phyloP scores from a whole-genome alignment of 2,329 filamentous ascomycete genomes.

The Cladophialophora psammophila region DNA sequence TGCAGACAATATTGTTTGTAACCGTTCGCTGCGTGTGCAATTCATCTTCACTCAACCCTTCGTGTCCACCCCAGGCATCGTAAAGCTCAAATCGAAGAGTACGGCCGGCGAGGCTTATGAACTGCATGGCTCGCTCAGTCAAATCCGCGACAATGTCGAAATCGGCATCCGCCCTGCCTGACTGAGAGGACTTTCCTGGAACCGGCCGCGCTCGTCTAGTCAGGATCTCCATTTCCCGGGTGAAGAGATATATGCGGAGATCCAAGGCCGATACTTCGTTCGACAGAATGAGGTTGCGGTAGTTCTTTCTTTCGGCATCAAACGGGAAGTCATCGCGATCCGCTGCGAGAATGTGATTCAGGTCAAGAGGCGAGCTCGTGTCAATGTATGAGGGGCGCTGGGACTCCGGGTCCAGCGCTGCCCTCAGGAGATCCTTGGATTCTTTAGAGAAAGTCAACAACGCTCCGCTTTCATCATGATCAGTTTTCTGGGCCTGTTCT shows the following conservation, averaged over 20 bases:
- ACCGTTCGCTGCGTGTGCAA: constrained; percentile 43
- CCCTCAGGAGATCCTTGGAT: constrained; percentile 67
- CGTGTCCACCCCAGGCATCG: constrained; percentile 59
- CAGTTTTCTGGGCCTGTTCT: constrained; percentile 70
- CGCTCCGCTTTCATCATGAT: constrained; percentile 72
- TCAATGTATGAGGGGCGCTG: constrained; percentile 32
- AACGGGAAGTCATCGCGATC: constrained; percentile 45
- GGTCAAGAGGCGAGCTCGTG: constrained; percentile 40
- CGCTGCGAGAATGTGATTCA: constrained; percentile 32
- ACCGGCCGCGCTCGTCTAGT: constrained; percentile 26
- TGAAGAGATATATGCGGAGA: constrained; percentile 92
- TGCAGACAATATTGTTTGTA: constrained; percentile 57
- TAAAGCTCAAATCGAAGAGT: constrained; percentile 80
- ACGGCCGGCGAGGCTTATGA: constrained; percentile 80
- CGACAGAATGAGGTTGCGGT: constrained; percentile 87
- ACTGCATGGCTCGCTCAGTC: constrained; percentile 80
- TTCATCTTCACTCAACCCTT: constrained; percentile 47
- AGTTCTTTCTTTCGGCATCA: constrained; percentile 74
- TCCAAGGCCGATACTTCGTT: constrained; percentile 97
- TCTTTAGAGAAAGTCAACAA: constrained; percentile 78
- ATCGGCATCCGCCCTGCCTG: constrained; percentile 21
- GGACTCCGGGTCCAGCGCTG: constrained; percentile 50
- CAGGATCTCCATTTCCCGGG: constrained; percentile 82
- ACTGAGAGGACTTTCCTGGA: constrained; percentile 7
- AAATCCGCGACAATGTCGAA: constrained; percentile 77